These are phyloP conservation scores for Noccaea bulbosa DNA, from an alignment of 345 rosid species.

Conservation along the genomic window DNA sequence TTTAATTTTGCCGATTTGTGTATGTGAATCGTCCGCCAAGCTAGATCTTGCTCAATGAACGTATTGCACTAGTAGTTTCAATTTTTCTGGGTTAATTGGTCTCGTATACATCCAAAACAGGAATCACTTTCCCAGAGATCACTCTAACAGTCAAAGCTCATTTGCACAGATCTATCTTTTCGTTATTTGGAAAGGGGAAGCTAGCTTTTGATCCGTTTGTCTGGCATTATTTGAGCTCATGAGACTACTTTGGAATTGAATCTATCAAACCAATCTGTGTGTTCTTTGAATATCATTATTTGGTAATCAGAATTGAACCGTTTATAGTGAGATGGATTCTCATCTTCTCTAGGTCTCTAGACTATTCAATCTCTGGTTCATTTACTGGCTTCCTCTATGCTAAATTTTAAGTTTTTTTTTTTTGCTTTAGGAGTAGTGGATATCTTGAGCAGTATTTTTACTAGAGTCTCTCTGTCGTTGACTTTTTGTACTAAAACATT, in stretches of 20 bases:
- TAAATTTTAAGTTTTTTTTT: not conserved
- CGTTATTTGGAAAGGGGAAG: not conserved
- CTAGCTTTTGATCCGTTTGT: conserved; percentile 20
- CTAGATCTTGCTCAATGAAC: conserved; percentile 33
- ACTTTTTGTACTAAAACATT: conserved; percentile 20
- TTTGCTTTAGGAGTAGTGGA: not conserved
- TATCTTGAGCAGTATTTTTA: conserved; percentile 11
- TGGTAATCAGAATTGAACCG: not conserved
- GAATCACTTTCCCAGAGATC: conserved; percentile 7
- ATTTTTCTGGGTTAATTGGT: not conserved
- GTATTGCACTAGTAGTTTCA: not conserved
- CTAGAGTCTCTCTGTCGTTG: conserved; percentile 35
- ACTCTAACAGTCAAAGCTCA: conserved; percentile 10
- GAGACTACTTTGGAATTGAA: conserved; percentile 8
- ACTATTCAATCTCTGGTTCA: not conserved
- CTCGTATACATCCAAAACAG: not conserved
- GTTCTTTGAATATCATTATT: not conserved
- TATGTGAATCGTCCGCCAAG: conserved; percentile 4
- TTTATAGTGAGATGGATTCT: not conserved
- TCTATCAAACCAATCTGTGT: not conserved
- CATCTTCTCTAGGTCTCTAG: not conserved
- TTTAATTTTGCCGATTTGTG: conserved; percentile 22
- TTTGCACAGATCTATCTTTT: conserved; percentile 34
- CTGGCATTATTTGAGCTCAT: conserved; percentile 12
- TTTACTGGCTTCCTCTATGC: conserved; percentile 9